Evolutionary conservation across 768 basidiomycete genomes (phyloP), one percentile per base, ranked within the genome.

Genomic region (Rhizopogon salebrosus): DNA sequence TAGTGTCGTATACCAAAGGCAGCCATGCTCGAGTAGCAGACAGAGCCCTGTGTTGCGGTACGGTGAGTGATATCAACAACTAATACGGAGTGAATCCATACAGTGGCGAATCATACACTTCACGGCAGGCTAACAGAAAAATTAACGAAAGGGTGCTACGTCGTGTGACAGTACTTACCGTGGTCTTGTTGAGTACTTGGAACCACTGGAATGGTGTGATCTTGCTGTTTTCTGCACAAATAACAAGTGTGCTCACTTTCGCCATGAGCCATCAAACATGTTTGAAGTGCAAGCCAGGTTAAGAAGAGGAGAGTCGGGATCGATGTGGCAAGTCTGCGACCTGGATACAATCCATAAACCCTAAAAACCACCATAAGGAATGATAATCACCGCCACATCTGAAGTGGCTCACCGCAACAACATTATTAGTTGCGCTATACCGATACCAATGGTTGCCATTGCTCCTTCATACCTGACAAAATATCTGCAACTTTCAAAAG

Each of bases 1-100:
- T 66, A 1, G 75, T 78, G 52, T 79, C 75, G 52, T 78, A 79
- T 18, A 76, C 63, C 38, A 79, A 68, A 4, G 78, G 78, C 1
- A 79, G 58, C 77, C 77, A 79, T 1, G 77, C 78, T 1, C 16
- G 27, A 22, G 48, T n/a, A 23, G 11, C 48, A 49, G 37, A 35
- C 16, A 41, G 20, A 6, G 22, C 16, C 34, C 37, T 49, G 11
- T 38, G 4, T 16, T 6, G 18, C 24, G 13, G 35, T 41, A 49
- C 26, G 37, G 9, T 23, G 34, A 35, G 20, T 39, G 13, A 41
- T 3, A 10, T 40, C 4, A 20, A 18, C 3, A 49, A 43, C 11
- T 1, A 43, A 27, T 10, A 27, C 2, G n/a, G 11, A 3, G n/a
- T 0, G n/a, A 18, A 3, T 23, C 18, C 42, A 27, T 43, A 43